Percentiles rank a stretch among this genome's conserved stretches.
Evolutionary conservation across 495 filamentous ascomycete genomes (phyloP).

Genomic region (Lasiosphaeris hirsuta): DNA sequence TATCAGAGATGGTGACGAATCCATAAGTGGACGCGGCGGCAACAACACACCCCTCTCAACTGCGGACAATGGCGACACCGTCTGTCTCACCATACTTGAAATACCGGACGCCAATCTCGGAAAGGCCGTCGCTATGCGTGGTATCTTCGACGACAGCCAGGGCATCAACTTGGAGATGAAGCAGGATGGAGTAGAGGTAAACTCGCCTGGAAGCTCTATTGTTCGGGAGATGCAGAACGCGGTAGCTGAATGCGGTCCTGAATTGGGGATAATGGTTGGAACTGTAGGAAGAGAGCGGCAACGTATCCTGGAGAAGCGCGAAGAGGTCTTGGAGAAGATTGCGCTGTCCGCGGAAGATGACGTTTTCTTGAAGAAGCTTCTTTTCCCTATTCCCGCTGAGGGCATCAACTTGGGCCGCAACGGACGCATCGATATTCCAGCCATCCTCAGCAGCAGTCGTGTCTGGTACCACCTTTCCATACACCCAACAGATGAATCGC

Average conservation of each 20-base stretch:
- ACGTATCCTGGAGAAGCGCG: conserved; percentile 72
- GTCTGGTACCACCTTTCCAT: conserved; percentile 94
- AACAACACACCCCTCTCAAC: conserved; percentile 57
- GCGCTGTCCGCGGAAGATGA: conserved; percentile 76
- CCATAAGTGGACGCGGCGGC: conserved; percentile 55
- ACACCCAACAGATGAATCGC: conserved; percentile 85
- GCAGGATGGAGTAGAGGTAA: conserved; percentile 78
- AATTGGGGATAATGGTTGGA: conserved; percentile 72
- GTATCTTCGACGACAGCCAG: conserved; percentile 84
- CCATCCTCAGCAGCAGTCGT: conserved; percentile 70
- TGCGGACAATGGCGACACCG: conserved; percentile 74
- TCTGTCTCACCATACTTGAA: conserved; percentile 85
- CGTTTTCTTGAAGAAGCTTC: conserved; percentile 75
- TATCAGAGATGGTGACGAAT: conserved; percentile 58
- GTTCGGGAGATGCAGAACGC: conserved; percentile 80
- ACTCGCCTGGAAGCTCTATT: conserved; percentile 68
- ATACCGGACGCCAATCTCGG: conserved; percentile 75
- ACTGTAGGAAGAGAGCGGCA: conserved; percentile 67
- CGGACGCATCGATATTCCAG: conserved; percentile 71
- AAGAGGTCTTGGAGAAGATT: conserved; percentile 81
- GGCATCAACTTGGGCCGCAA: conserved; percentile 69
- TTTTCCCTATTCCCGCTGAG: conserved; percentile 74
- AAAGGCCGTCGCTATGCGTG: conserved; percentile 80
- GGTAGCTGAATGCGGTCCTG: conserved; percentile 71
- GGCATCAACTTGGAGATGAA: conserved; percentile 98